These are phyloP conservation scores for Trapa bicornis DNA, from an alignment of 345 rosid species.

Conservation along the genomic window DNA sequence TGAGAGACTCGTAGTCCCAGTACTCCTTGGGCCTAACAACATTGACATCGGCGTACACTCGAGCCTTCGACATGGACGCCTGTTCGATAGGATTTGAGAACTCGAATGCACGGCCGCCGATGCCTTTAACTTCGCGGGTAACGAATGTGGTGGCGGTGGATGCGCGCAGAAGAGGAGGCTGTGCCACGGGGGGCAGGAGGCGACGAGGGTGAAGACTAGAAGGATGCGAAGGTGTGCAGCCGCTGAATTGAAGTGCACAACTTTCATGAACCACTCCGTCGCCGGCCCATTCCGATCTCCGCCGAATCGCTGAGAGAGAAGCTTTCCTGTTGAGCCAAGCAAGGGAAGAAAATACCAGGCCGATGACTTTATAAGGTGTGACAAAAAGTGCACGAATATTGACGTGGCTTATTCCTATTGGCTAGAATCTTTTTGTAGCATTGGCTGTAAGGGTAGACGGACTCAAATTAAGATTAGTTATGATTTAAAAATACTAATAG, in stretches of 20 bases:
- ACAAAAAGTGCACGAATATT: no score
- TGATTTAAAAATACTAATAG: no score
- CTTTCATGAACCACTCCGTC: slow-evolving; percentile 6
- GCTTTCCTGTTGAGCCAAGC: no score
- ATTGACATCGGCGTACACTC: slow-evolving; percentile 76
- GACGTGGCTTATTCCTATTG: no score
- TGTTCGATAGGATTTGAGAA: slow-evolving; percentile 5
- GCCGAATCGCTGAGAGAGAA: no score
- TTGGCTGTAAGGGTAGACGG: no score
- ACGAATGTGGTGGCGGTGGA: slow-evolving; percentile 3
- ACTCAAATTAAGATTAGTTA: no score
- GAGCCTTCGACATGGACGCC: slow-evolving; percentile 70
- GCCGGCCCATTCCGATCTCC: not conserved
- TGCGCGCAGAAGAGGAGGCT: slow-evolving; percentile 25
- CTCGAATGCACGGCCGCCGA: slow-evolving; percentile 4
- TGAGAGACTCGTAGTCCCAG: slow-evolving; percentile 46
- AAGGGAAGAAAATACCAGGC: no score
- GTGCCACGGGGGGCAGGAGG: slow-evolving; percentile 41
- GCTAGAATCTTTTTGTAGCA: no score
- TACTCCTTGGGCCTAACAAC: slow-evolving; percentile 74
- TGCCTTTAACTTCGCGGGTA: not conserved
- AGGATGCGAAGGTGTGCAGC: slow-evolving; percentile 25
- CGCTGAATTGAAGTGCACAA: slow-evolving; percentile 1
- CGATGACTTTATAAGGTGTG: no score
- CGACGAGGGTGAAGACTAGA: slow-evolving; percentile 34